Conservation (phyloP, 257 asterid genomes). For the Solanum tacnaense region DNA sequence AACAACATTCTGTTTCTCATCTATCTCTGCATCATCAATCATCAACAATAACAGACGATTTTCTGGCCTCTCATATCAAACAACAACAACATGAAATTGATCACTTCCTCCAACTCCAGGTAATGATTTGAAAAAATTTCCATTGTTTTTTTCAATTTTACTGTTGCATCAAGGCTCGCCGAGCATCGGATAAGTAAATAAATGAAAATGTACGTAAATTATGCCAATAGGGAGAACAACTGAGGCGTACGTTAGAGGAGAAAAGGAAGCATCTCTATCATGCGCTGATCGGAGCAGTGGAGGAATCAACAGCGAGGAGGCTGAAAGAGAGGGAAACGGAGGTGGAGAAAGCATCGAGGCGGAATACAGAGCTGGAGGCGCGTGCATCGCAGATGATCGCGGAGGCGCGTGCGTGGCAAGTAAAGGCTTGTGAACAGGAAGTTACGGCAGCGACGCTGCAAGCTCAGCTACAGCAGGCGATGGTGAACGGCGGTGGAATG, state of each 20-base stretch:
- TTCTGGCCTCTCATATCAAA: slow-evolving; percentile 17
- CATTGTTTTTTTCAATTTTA: neutral
- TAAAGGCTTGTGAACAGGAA: slow-evolving; percentile 23
- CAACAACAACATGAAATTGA: slow-evolving; percentile 32
- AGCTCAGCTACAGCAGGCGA: slow-evolving; percentile 26
- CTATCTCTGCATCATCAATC: slow-evolving; percentile 23
- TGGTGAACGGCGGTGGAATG: slow-evolving; percentile 4
- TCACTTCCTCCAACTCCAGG: slow-evolving; percentile 5
- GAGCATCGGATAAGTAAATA: neutral
- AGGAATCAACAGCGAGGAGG: slow-evolving; percentile 16
- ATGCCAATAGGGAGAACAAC: slow-evolving; percentile 20
- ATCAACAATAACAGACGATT: slow-evolving; percentile 10
- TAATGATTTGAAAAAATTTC: neutral
- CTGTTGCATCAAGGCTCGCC: neutral
- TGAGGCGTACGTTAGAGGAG: slow-evolving; percentile 27
- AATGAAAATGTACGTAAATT: neutral
- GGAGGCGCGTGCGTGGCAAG: slow-evolving; percentile 34
- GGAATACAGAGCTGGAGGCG: slow-evolving; percentile 24
- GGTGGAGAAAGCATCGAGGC: slow-evolving; percentile 23
- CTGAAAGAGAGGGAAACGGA: slow-evolving; percentile 28
- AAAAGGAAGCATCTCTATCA: slow-evolving; percentile 22
- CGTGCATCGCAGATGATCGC: slow-evolving; percentile 16
- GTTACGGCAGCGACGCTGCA: slow-evolving; percentile 26
- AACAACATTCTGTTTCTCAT: slow-evolving; percentile 8
- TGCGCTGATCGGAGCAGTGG: slow-evolving; percentile 16